Percentiles rank a stretch among this genome's conserved stretches.
phyloP scores from a whole-genome alignment of 768 basidiomycete genomes.

The Mycena vulgaris region DNA sequence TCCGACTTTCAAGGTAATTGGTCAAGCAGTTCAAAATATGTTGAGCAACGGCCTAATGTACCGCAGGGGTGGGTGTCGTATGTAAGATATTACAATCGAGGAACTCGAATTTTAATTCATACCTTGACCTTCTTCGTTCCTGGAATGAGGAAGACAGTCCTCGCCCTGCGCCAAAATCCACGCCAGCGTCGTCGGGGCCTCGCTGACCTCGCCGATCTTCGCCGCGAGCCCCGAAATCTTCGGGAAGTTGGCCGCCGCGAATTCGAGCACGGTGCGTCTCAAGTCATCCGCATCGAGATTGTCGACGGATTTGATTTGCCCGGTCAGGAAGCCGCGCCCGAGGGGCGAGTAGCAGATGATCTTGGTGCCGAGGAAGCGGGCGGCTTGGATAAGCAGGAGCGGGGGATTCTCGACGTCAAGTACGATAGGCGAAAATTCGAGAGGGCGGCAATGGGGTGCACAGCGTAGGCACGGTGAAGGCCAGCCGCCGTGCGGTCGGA shows the following conservation, averaged over 20 bases:
- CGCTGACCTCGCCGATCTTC: conserved; percentile 54
- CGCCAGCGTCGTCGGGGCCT: conserved; percentile 63
- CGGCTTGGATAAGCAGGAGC: conserved; percentile 45
- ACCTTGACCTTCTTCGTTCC: conserved; percentile 58
- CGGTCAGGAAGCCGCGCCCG: conserved; percentile 56
- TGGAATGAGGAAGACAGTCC: conserved; percentile 63
- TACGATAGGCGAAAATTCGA: conserved; percentile 54
- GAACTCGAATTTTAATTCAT: no score
- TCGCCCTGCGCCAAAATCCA: conserved; percentile 64
- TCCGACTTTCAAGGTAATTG: no score
- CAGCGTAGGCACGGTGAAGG: conserved; percentile 51
- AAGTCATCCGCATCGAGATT: conserved; percentile 51
- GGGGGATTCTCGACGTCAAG: conserved; percentile 43
- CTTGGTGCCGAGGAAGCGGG: conserved; percentile 51
- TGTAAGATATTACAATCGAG: no score
- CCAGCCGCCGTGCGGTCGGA: conserved; percentile 49
- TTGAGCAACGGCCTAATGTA: no score
- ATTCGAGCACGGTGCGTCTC: neutral
- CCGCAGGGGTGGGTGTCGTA: no score
- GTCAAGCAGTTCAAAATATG: no score
- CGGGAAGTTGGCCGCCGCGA: neutral
- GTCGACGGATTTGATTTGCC: conserved; percentile 54
- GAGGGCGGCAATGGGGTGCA: conserved; percentile 53
- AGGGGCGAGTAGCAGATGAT: conserved; percentile 57
- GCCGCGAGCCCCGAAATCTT: conserved; percentile 14